Conservation (phyloP, 2,329 filamentous ascomycete species). For the Fusarium foetens region DNA sequence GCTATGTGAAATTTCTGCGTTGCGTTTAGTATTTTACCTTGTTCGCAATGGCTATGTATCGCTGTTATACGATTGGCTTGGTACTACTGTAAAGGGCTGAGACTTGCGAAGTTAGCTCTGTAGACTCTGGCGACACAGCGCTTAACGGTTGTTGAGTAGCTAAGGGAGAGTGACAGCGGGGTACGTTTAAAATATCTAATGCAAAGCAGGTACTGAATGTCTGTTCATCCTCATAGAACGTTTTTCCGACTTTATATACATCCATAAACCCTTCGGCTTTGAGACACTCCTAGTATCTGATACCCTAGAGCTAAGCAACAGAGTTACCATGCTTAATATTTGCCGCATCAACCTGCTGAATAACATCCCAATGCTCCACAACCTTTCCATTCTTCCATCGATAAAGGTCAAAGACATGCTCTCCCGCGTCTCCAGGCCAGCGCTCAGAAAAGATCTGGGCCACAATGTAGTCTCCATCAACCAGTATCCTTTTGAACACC, state of each 20-base stretch:
- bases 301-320: not conserved
- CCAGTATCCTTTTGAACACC: not conserved
- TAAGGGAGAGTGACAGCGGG: too few species aligned
- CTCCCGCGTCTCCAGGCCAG: not conserved
- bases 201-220: not conserved
- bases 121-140: too few species aligned
- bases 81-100: too few species aligned
- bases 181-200: not conserved
- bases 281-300: not conserved
- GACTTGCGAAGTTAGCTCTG: too few species aligned
- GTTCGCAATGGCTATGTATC: not conserved
- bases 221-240: not conserved
- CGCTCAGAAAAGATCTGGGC: not conserved
- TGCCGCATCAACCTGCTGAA: not conserved
- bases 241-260: not conserved
- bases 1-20: too few species aligned
- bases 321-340: not conserved
- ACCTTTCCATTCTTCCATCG: not conserved
- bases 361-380: not conserved
- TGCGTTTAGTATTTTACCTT: too few species aligned
- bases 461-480: not conserved
- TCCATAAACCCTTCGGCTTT: not conserved
- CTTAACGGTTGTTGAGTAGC: too few species aligned
- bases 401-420: not conserved
- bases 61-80: too few species aligned